Conservation (phyloP, 352 stramenopile species). For the Globisporangium echinulatum region DNA sequence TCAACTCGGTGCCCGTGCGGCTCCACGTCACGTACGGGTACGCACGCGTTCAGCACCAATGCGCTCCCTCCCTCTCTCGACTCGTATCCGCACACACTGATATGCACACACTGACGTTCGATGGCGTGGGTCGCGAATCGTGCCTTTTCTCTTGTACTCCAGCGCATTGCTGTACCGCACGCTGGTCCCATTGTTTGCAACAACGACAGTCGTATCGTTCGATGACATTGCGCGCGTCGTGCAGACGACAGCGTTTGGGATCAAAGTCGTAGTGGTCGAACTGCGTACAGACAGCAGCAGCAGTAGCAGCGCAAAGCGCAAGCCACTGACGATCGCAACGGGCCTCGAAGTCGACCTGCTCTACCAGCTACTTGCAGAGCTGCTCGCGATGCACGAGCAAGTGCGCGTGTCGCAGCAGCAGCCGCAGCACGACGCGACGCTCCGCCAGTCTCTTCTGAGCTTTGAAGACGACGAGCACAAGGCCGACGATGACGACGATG, state of each 20-base stretch:
- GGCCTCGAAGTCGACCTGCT: conserved; percentile 71
- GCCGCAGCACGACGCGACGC: conserved; percentile 29
- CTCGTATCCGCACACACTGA: too few species aligned
- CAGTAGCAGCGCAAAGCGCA: conserved; percentile 17
- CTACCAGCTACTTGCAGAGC: conserved; percentile 60
- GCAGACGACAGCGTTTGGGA: conserved; percentile 57
- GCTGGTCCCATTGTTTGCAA: conserved; percentile 70
- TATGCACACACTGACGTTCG: too few species aligned
- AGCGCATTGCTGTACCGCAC: conserved; percentile 68
- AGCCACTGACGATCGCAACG: conserved; percentile 59
- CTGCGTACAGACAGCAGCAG: conserved; percentile 8
- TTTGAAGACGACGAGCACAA: conserved; percentile 60
- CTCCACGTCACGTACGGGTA: conserved; percentile 78
- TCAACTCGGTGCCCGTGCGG: conserved; percentile 63
- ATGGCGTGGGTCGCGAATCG: too few species aligned
- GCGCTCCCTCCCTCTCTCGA: not conserved
- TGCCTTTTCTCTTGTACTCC: not conserved
- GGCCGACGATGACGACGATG: conserved; percentile 20
- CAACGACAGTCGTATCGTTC: conserved; percentile 58
- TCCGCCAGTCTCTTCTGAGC: conserved; percentile 51
- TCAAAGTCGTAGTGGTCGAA: conserved; percentile 53
- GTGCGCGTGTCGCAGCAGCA: conserved; percentile 14
- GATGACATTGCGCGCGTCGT: conserved; percentile 42
- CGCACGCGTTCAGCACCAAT: not conserved
- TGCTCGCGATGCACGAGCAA: conserved; percentile 41